Evolutionary conservation across 169 alveolate species (phyloP), one percentile per base, ranked within the genome.

Genomic region (Cryptosporidium bovis): DNA sequence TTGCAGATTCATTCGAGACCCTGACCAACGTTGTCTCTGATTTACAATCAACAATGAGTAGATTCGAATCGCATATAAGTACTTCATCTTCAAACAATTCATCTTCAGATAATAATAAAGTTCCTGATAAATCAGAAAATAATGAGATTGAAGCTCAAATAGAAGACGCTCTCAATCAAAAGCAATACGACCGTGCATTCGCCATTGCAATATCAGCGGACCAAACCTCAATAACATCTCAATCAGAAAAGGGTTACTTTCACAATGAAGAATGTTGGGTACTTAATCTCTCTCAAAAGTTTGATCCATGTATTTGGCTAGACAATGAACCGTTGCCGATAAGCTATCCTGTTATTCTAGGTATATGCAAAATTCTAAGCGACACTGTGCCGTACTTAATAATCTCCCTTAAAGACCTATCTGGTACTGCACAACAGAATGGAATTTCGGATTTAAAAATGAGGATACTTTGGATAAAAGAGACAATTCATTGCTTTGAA

Each of bases 141-240:
- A 40, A 66, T 27, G 33, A 46, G 20, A 44, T 71, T 29, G 66
- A 27, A 29, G n/a, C 36, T 12, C 84, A 71, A 71, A 71, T 71
- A 13, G 84, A 71, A 33, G 84, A 71, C 7, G 66, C 69, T 24
- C 53, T 71, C 15, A 33, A 51, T 10, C 68, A 53, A 56, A 51
- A 71, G 24, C 84, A 71, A 33, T 71, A 71, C n/a, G 84, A 71
- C 33, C 66, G 68, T 31, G 84, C 84, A 33, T 71, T 71, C 51
- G 84, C 84, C 2, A 71, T 71, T 31, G 84, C 84, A 13, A 71
- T 71, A 33, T 71, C 84, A 31, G 55, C 84, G 1, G 84, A 71
- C 51, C 84, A 71, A 56, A 27, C 84, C 16, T 31, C 50, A 5
- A 5, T 71, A n/a, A 31, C 82, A 66, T 53, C 84, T n/a, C 69